Percentiles rank a stretch among this genome's conserved stretches.
Conservation (phyloP, 495 filamentous ascomycete species). For the Daldinia concentrica region DNA sequence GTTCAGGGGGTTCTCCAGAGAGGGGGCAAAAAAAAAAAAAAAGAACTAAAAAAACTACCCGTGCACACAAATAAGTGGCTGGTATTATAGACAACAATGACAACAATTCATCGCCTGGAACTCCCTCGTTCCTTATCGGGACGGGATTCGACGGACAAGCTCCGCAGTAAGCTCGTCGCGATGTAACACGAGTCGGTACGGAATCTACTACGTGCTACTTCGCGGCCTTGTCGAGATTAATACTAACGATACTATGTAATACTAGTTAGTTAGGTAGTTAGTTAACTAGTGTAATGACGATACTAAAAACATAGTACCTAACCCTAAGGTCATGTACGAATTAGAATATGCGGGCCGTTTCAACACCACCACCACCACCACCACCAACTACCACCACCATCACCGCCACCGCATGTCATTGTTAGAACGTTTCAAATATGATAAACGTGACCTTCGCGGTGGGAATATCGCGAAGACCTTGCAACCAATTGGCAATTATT, state of each 20-base stretch:
- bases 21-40: slow-evolving; percentile 1
- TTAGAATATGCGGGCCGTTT: slow-evolving; percentile 25
- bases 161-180: slow-evolving; percentile 40
- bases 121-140: slow-evolving; percentile 27
- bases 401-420: slow-evolving; percentile 4
- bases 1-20: slow-evolving; percentile 9
- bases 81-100: slow-evolving; percentile 40
- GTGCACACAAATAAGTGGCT: slow-evolving; percentile 46
- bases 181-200: slow-evolving; percentile 38
- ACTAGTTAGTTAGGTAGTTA: no score
- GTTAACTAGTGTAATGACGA: no score
- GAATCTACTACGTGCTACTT: slow-evolving; percentile 6
- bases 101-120: slow-evolving; percentile 15
- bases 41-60: no score
- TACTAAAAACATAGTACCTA: background rate
- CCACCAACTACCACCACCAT: no score
- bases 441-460: slow-evolving; percentile 21
- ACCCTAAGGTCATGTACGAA: slow-evolving; percentile 5
- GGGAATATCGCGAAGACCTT: slow-evolving; percentile 1
- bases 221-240: slow-evolving; percentile 34
- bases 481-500: slow-evolving; percentile 32
- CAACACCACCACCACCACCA: slow-evolving; percentile 9
- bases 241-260: background rate
- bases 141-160: slow-evolving; percentile 30
- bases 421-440: slow-evolving; percentile 1